Conservation (phyloP, 2,329 filamentous ascomycete species). For the Xylariaceae sp. region DNA sequence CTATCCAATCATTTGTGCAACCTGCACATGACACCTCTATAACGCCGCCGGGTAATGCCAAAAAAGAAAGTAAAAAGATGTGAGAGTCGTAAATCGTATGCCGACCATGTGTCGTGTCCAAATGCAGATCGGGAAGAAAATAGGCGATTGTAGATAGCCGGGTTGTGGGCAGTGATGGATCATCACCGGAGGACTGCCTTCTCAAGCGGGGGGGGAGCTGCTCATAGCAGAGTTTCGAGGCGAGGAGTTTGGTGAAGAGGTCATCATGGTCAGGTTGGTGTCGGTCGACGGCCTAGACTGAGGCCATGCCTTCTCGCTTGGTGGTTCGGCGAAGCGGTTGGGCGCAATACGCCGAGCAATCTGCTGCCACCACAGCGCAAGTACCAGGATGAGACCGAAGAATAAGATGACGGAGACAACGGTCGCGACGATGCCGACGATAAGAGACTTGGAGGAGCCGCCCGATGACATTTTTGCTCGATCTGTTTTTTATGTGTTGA, state of each 20-base stretch:
- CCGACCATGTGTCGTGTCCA: too few relatives aligned
- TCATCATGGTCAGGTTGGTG: slow-evolving; percentile 2
- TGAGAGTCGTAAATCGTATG: too few relatives aligned
- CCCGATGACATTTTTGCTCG: slow-evolving; percentile 4
- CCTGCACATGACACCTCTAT: too few relatives aligned
- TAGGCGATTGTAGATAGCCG: too few relatives aligned
- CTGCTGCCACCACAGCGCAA: slow-evolving; percentile 17
- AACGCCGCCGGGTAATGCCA: too few relatives aligned
- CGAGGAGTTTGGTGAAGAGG: background rate
- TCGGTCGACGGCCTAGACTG: slow-evolving; percentile 5
- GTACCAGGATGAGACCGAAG: slow-evolving; percentile 12
- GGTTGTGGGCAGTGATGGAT: too few relatives aligned
- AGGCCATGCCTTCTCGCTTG: slow-evolving; percentile 19
- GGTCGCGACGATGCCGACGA: slow-evolving; percentile 16
- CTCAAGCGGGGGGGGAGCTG: too few relatives aligned
- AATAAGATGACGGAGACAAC: slow-evolving; percentile 14
- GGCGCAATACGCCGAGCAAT: slow-evolving; percentile 16
- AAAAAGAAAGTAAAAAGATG: too few relatives aligned
- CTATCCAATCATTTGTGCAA: too few relatives aligned
- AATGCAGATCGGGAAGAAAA: too few relatives aligned
- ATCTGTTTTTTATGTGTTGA: background rate
- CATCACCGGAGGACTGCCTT: too few relatives aligned
- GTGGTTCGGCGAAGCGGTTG: slow-evolving; percentile 17
- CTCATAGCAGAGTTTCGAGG: background rate
- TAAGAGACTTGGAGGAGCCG: slow-evolving; percentile 10